Evolutionary conservation across 2,329 filamentous ascomycete species (phyloP).

Genomic region (Furcasterigmium furcatum): DNA sequence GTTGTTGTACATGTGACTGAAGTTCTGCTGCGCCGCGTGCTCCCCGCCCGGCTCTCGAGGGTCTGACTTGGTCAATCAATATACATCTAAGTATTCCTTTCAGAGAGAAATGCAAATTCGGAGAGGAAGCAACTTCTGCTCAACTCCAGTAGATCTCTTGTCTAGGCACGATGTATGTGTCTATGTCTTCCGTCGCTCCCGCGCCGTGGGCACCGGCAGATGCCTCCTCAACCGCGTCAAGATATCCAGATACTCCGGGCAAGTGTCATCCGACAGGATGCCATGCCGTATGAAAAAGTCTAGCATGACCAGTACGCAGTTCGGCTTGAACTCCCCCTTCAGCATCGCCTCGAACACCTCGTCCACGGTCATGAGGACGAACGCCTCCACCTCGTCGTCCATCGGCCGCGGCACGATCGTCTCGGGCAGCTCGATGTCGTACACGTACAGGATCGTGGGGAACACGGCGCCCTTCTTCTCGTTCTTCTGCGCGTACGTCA

Average conservation of each 20-base stretch:
- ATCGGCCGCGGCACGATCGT: slow-evolving; percentile 62
- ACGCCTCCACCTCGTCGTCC: slow-evolving; percentile 77
- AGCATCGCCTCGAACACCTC: slow-evolving; percentile 60
- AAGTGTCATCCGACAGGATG: slow-evolving; percentile 67
- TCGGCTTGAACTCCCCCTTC: slow-evolving; percentile 77
- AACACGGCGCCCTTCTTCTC: slow-evolving; percentile 13
- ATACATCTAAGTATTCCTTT: too few relatives aligned
- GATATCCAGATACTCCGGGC: slow-evolving; percentile 71
- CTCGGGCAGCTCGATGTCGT: slow-evolving; percentile 65
- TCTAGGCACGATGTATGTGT: too few relatives aligned
- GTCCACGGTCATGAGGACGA: slow-evolving; percentile 61
- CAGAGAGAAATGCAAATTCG: too few relatives aligned
- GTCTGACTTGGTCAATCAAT: too few relatives aligned
- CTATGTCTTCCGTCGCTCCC: too few relatives aligned
- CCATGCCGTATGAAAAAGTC: slow-evolving; percentile 82
- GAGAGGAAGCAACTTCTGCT: too few relatives aligned
- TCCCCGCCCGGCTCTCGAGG: too few relatives aligned
- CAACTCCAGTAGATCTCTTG: too few relatives aligned
- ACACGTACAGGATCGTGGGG: slow-evolving; percentile 58
- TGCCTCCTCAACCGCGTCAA: slow-evolving; percentile 37
- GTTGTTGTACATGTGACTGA: too few relatives aligned
- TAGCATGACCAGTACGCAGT: slow-evolving; percentile 72
- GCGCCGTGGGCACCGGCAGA: slow-evolving; percentile 37
- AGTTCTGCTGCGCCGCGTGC: too few relatives aligned
- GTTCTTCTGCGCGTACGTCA: slow-evolving; percentile 22